Percentiles rank a stretch among this genome's conserved stretches.
phyloP scores from a whole-genome alignment of 371 early-diverging fungal species.

The Mucor velutinosus region DNA sequence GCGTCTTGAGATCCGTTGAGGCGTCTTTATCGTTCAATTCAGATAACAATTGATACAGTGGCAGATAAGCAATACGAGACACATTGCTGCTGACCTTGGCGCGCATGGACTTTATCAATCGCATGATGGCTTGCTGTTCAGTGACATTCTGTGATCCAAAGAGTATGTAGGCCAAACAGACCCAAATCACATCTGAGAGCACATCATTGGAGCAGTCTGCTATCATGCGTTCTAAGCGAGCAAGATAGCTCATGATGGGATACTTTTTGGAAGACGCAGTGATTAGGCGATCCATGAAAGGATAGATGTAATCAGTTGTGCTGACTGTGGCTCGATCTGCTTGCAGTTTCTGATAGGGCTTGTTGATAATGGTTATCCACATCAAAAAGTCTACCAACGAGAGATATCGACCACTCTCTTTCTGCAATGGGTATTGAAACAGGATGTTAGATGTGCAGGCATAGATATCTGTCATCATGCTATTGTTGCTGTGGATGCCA shows the following conservation, averaged over 20 bases:
- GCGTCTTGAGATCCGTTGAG: background rate
- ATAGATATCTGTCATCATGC: background rate
- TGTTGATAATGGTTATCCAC: background rate
- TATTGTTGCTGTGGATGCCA: background rate
- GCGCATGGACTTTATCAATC: slow-evolving; percentile 26
- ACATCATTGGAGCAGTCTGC: background rate
- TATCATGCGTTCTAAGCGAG: slow-evolving; percentile 10
- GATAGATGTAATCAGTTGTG: background rate
- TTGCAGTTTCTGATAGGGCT: background rate
- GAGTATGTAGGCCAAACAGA: slow-evolving; percentile 41
- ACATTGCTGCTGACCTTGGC: slow-evolving; percentile 3
- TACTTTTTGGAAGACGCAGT: background rate
- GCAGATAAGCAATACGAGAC: slow-evolving; percentile 49
- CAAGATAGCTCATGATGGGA: slow-evolving; percentile 6
- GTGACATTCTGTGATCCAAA: slow-evolving; percentile 49
- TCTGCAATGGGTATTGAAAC: slow-evolving; percentile 8
- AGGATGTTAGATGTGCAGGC: background rate
- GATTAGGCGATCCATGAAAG: slow-evolving; percentile 12
- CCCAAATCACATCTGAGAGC: slow-evolving; percentile 33
- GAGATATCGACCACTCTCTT: background rate
- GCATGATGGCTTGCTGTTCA: slow-evolving; percentile 45
- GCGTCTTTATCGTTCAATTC: slow-evolving; percentile 31
- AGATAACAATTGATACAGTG: slow-evolving; percentile 56
- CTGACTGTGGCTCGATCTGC: background rate
- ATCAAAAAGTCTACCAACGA: slow-evolving; percentile 12